A percentile compares a stretch with the other conserved stretches of the same genome.
phyloP scores from a whole-genome alignment of 2,329 filamentous ascomycete genomes.

The Hansfordia pulvinata region DNA sequence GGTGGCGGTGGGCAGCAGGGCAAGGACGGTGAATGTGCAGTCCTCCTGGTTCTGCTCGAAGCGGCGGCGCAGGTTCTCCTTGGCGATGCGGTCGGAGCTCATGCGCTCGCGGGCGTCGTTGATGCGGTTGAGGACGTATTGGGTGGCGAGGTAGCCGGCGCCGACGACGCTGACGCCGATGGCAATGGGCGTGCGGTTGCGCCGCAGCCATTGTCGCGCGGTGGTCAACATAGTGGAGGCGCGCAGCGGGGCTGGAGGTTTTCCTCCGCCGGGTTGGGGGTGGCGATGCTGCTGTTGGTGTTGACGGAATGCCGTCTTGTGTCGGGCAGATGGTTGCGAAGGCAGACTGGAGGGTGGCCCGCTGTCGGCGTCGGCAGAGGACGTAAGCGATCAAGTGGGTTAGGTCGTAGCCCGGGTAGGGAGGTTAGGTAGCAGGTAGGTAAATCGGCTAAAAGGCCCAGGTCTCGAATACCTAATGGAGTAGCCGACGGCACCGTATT shows the following conservation, averaged over 20 bases:
- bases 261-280: too few relatives aligned
- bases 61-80: slow-evolving; percentile 89
- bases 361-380: too few relatives aligned
- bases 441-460: too few relatives aligned
- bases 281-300: too few relatives aligned
- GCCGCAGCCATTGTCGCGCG: slow-evolving; percentile 80
- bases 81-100: slow-evolving; percentile 88
- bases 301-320: too few relatives aligned
- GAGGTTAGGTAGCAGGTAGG: too few relatives aligned
- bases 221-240: slow-evolving; percentile 44
- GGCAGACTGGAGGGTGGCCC: too few relatives aligned
- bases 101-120: slow-evolving; percentile 90
- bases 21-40: slow-evolving; percentile 96
- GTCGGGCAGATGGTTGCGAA: too few relatives aligned
- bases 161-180: slow-evolving; percentile 80
- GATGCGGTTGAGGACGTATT: slow-evolving; percentile 86
- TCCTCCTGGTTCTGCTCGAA: slow-evolving; percentile 99
- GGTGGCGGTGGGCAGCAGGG: slow-evolving; percentile 80
- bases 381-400: too few relatives aligned
- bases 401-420: too few relatives aligned
- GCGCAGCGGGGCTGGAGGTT: slow-evolving; percentile 4
- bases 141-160: slow-evolving; percentile 79
- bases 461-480: too few relatives aligned
- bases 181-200: slow-evolving; percentile 81
- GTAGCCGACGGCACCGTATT: too few relatives aligned